Evolutionary conservation across 352 stramenopile species (phyloP), one percentile per base, ranked within the genome.

Genomic region (Phytophthora citricola): DNA sequence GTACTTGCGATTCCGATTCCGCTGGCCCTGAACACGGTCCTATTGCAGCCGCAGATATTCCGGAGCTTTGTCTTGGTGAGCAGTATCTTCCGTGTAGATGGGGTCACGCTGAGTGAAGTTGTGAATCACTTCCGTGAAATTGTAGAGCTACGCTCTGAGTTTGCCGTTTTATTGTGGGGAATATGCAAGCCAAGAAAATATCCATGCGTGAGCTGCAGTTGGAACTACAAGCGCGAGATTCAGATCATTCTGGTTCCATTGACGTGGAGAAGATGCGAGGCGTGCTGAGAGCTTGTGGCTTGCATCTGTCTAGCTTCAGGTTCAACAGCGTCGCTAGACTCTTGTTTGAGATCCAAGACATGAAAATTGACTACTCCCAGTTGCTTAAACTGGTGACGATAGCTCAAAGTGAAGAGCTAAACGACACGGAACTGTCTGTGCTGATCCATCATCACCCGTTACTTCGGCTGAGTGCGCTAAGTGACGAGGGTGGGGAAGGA

Each of bases 61-160:
- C 71, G 75, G 36, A 71, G 79, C 32, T 90, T 88, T 49, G 69
- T 89, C 27, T 47, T 91, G 34, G 72, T 89, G 8, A 79, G 64
- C 29, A 80, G 78, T 36, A 72, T 89, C 58, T 73, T 82, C n/a
- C 68, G 63, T n/a, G 72, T 91, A 1, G 78, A 90, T 46, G 61
- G 70, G 1, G 52, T 26, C 0, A 81, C 82, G 36, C 66, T 91
- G 3, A 73, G 63, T 17, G 67, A 87, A 20, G 78, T 90, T 12
- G 70, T 90, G 40, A 58, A 70, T 12, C 71, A 91, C 45, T 90
- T 91, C 31, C 73, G 52, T 8, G 80, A 90, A 56, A 83, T 80
- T 27, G 63, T 89, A 10, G 55, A 79, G 59, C 53, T 87, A 12
- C 77, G 80, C 20, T 58, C 78, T 8, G 80, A 87, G 46, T 84